Evolutionary conservation across 176 grass and related monocot genomes (phyloP), one percentile per base, ranked within the genome.

Genomic region (Dactylis glomerata): DNA sequence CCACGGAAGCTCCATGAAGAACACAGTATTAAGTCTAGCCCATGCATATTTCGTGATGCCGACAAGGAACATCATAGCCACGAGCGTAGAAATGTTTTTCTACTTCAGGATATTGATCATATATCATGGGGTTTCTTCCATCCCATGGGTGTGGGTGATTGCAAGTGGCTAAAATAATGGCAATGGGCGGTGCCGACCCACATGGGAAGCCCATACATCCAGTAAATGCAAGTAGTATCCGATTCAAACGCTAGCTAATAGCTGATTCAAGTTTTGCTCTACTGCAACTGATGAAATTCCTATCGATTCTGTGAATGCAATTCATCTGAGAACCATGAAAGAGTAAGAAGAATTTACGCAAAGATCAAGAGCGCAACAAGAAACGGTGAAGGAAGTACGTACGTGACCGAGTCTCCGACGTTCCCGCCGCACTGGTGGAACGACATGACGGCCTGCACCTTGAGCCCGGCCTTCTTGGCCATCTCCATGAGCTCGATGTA

Each of bases 401-500:
- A 75, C 71, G 1, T 75, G 27, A 75, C 71, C 0, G 71, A 75
- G 27, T 75, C 71, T 2, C 95, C 95, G 54, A 95, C 92, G 85
- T 98, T 98, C 72, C 95, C 92, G 52, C 92, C 92, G 79, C 91
- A 98, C 91, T 93, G 89, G 85, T 98, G 95, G 79, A 98, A 98
- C 1, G 95, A 98, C 95, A 98, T 98, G 65, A 98, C 95, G 24
- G 92, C 92, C 90, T 97, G 92, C 51, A 97, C 95, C 88, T 97
- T 97, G 77, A 97, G 88, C 54, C 90, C 95, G 8, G 55, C 17
- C 54, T 88, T 84, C 42, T 46, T 75, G 3, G 89, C 89, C 86
- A 94, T 85, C 55, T 94, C 92, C 92, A 91, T 87, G 76, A 94
- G 88, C 84, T 94, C 92, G 52, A 56, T 70, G 87, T 91, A 94